These are phyloP conservation scores for Neurospora sp. DNA, from an alignment of 495 filamentous ascomycete species.

Conservation along the genomic window DNA sequence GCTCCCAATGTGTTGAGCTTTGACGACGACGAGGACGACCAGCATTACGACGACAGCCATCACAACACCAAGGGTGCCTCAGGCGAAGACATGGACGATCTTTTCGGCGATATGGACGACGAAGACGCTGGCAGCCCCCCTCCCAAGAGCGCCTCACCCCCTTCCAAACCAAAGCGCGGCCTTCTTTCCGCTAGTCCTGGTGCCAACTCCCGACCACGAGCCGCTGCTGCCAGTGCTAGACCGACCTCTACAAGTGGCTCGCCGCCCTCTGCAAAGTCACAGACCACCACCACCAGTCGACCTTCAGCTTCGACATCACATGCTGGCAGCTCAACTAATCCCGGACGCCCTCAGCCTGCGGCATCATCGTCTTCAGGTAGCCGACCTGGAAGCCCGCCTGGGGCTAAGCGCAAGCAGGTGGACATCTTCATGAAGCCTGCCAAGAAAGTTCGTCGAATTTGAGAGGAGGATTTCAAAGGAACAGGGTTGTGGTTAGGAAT, in stretches of 20 bases:
- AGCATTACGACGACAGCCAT: neutral
- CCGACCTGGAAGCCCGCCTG: neutral
- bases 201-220: conserved; percentile 5
- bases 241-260: neutral
- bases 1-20: conserved; percentile 10
- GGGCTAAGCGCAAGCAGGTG: conserved; percentile 19
- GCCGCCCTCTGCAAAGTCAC: too few relatives aligned
- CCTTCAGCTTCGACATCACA: neutral
- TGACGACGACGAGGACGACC: conserved; percentile 12
- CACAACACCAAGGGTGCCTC: neutral
- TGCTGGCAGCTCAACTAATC: neutral
- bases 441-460: conserved; percentile 1
- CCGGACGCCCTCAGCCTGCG: neutral
- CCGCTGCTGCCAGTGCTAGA: neutral
- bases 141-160: neutral
- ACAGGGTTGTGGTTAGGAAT: neutral
- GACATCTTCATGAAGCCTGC: conserved; percentile 26
- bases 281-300: neutral
- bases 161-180: neutral
- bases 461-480: neutral
- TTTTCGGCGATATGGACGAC: conserved; percentile 7
- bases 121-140: neutral
- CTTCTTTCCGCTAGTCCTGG: conserved; percentile 10
- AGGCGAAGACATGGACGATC: conserved; percentile 4
- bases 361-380: neutral